Evolutionary conservation across 768 basidiomycete species (phyloP).

Genomic region (Rhizopogon rudus): DNA sequence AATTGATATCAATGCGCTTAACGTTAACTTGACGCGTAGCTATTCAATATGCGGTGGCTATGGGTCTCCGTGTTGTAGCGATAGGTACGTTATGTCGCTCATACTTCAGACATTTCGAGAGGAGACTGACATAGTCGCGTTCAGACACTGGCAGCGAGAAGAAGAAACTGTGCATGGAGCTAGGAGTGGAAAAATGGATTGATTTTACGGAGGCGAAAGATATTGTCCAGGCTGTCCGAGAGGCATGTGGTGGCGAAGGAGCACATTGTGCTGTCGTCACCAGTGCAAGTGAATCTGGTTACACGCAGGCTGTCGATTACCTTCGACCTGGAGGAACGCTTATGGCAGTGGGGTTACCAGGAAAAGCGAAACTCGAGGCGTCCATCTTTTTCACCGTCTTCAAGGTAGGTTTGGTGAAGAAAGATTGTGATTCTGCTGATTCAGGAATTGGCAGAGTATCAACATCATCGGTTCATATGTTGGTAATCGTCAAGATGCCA

Average conservation of each 20-base stretch:
- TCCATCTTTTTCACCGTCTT: constrained; percentile 70
- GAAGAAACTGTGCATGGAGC: constrained; percentile 48
- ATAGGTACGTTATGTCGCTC: constrained; percentile 35
- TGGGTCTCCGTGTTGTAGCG: constrained; percentile 78
- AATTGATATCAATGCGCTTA: background rate
- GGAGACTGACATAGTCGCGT: background rate
- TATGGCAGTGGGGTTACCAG: constrained; percentile 77
- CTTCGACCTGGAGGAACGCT: constrained; percentile 67
- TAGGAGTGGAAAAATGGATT: constrained; percentile 75
- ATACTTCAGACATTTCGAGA: background rate
- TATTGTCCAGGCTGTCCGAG: constrained; percentile 59
- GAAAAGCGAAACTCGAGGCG: constrained; percentile 48
- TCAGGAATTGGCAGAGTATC: constrained; percentile 15
- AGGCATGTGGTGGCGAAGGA: constrained; percentile 59
- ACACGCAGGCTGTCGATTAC: constrained; percentile 64
- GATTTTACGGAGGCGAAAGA: constrained; percentile 71
- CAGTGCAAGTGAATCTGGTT: constrained; percentile 40
- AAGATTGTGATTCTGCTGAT: constrained; percentile 12
- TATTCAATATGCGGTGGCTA: constrained; percentile 73
- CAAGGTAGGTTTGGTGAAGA: constrained; percentile 38
- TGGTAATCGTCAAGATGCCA: constrained; percentile 79
- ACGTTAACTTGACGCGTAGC: constrained; percentile 29
- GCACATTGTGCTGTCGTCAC: constrained; percentile 69
- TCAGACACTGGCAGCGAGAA: constrained; percentile 74
- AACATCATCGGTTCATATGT: constrained; percentile 34